Percentiles rank a stretch among this genome's conserved stretches.
phyloP scores from a whole-genome alignment of 176 grass and related monocot genomes.

The Hsuehochloa calcarea region DNA sequence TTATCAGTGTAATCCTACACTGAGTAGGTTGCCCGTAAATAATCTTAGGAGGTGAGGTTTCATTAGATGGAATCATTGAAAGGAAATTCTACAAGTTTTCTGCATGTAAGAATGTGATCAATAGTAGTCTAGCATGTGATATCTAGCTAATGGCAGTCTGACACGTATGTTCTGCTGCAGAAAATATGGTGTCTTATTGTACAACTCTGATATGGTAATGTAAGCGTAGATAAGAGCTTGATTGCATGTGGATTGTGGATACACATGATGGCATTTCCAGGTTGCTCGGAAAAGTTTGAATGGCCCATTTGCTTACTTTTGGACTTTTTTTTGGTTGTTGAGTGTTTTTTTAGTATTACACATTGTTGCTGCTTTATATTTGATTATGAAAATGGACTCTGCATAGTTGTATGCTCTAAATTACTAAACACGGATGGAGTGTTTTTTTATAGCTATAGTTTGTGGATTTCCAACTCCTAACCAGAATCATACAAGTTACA shows the following conservation, averaged over 20 bases:
- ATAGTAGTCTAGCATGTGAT: background rate
- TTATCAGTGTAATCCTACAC: background rate
- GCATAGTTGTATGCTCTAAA: background rate
- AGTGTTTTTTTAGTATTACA: background rate
- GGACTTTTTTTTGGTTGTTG: background rate
- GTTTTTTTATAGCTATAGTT: background rate
- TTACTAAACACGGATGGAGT: background rate
- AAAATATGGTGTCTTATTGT: background rate
- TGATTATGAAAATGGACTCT: background rate
- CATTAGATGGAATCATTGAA: background rate
- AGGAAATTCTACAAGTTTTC: background rate
- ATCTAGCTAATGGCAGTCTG: background rate
- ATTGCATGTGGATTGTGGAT: conserved; percentile 9
- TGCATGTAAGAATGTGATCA: background rate
- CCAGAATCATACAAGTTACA: background rate
- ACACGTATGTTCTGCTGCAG: background rate
- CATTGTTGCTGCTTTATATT: conserved; percentile 17
- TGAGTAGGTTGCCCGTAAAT: background rate
- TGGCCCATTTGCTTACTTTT: background rate
- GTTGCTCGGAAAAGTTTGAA: background rate
- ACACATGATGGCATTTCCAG: conserved; percentile 3
- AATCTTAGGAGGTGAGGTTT: background rate
- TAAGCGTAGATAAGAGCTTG: background rate
- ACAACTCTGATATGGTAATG: conserved; percentile 1
- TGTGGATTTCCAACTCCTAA: background rate